Conservation (phyloP, 306 rosid genomes). For the Abrus pulchellus region DNA sequence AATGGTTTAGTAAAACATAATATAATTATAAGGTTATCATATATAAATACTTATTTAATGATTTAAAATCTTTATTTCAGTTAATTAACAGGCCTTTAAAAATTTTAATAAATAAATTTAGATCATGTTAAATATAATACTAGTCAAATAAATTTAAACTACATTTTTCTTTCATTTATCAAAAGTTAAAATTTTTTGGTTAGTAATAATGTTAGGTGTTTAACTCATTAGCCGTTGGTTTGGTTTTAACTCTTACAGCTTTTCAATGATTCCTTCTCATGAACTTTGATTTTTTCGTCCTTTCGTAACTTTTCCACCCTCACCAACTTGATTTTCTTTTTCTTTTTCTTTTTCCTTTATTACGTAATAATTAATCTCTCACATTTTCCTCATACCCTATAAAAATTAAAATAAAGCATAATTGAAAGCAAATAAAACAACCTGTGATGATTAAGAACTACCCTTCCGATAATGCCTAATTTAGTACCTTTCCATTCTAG, state of each 20-base stretch:
- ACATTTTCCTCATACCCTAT: neutral
- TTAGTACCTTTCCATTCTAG: neutral
- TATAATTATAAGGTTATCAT: too few species aligned
- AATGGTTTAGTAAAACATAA: too few species aligned
- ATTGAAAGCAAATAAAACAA: neutral
- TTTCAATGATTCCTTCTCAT: slow-evolving; percentile 37
- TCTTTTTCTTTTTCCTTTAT: neutral
- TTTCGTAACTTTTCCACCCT: neutral
- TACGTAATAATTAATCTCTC: neutral
- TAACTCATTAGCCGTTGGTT: neutral
- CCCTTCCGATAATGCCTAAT: neutral
- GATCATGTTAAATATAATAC: too few species aligned
- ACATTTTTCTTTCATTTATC: too few species aligned
- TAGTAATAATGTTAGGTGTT: neutral
- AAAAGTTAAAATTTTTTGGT: too few species aligned
- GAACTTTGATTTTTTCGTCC: slow-evolving; percentile 34
- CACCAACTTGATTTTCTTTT: slow-evolving; percentile 38
- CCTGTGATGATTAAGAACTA: neutral
- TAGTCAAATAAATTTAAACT: too few species aligned
- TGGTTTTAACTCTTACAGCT: neutral
- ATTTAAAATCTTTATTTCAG: neutral
- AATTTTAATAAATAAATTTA: too few species aligned
- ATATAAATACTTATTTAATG: neutral
- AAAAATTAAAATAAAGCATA: neutral
- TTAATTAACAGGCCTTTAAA: too few species aligned